Conservation (phyloP, 1,284 basidiomycete genomes). For the Termitomyces sp. region DNA sequence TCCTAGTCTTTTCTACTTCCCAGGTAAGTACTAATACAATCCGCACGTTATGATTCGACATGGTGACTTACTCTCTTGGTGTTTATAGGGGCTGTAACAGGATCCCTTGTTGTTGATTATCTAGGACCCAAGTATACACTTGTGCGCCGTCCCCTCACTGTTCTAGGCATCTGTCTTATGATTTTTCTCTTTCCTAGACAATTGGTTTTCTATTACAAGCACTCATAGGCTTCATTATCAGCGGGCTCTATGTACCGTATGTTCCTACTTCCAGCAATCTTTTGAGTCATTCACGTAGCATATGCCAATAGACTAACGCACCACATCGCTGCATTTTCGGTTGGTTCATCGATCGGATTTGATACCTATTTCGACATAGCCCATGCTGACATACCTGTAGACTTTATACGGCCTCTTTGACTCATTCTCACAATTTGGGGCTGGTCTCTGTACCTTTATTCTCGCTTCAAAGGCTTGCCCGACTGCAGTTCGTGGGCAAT, state of each 20-base stretch:
- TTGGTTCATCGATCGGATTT: slow-evolving; percentile 22
- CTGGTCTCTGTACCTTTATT: slow-evolving; percentile 77
- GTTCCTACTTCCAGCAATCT: slow-evolving; percentile 11
- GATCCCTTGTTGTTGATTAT: slow-evolving; percentile 74
- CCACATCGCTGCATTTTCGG: slow-evolving; percentile 76
- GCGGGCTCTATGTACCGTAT: slow-evolving; percentile 61
- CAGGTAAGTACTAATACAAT: neutral
- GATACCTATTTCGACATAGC: no score
- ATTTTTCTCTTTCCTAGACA: slow-evolving; percentile 39
- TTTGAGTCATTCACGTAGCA: neutral
- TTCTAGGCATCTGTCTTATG: neutral
- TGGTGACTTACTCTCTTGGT: neutral
- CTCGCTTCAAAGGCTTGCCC: slow-evolving; percentile 79
- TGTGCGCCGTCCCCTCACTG: slow-evolving; percentile 32
- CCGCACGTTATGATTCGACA: neutral
- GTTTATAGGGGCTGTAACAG: slow-evolving; percentile 55
- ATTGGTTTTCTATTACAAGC: slow-evolving; percentile 65
- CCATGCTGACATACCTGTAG: slow-evolving; percentile 19
- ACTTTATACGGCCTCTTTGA: slow-evolving; percentile 89
- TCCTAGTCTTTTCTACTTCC: neutral
- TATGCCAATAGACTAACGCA: slow-evolving; percentile 39
- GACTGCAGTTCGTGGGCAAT: slow-evolving; percentile 84
- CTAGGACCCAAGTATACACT: slow-evolving; percentile 74
- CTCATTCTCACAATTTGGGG: slow-evolving; percentile 77
- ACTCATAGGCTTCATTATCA: slow-evolving; percentile 80